Percentiles rank a stretch among this genome's conserved stretches.
These are phyloP conservation scores for Ophiostoma ulmi DNA, from an alignment of 2,329 filamentous ascomycete species.

Conservation along the genomic window DNA sequence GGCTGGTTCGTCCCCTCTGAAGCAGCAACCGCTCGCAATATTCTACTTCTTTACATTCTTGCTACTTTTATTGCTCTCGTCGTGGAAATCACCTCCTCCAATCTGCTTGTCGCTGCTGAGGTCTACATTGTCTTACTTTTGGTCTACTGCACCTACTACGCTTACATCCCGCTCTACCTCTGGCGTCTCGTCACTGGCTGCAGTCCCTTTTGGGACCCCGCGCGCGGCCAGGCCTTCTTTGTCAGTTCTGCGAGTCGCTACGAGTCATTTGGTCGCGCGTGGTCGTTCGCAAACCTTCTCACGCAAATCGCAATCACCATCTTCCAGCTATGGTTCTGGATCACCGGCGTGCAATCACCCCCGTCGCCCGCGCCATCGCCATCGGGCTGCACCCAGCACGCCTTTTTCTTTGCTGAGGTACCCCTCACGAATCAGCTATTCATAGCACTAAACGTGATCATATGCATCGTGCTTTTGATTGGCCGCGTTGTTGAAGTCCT, in stretches of 20 bases:
- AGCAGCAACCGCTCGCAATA: neutral
- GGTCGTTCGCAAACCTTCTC: slow-evolving; percentile 19
- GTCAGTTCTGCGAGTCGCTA: slow-evolving; percentile 6
- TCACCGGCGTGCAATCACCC: slow-evolving; percentile 7
- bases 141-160: slow-evolving; percentile 25
- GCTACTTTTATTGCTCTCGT: neutral
- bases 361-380: neutral
- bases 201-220: slow-evolving; percentile 28
- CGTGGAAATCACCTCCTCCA: neutral
- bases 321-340: slow-evolving; percentile 29
- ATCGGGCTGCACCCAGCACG: slow-evolving; percentile 18
- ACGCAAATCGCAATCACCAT: slow-evolving; percentile 23
- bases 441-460: slow-evolving; percentile 26
- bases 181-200: slow-evolving; percentile 29
- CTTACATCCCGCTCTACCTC: slow-evolving; percentile 26
- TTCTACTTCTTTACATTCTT: neutral
- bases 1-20: slow-evolving; percentile 15
- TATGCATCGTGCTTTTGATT: slow-evolving; percentile 25
- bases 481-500: slow-evolving; percentile 20
- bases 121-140: slow-evolving; percentile 29
- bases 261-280: slow-evolving; percentile 9
- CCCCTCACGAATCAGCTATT: slow-evolving; percentile 23
- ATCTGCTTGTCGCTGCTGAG: slow-evolving; percentile 19
- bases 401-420: slow-evolving; percentile 27
- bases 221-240: slow-evolving; percentile 24